These are phyloP conservation scores for Oemleria cerasiformis DNA, from an alignment of 306 rosid genomes.

Conservation along the genomic window DNA sequence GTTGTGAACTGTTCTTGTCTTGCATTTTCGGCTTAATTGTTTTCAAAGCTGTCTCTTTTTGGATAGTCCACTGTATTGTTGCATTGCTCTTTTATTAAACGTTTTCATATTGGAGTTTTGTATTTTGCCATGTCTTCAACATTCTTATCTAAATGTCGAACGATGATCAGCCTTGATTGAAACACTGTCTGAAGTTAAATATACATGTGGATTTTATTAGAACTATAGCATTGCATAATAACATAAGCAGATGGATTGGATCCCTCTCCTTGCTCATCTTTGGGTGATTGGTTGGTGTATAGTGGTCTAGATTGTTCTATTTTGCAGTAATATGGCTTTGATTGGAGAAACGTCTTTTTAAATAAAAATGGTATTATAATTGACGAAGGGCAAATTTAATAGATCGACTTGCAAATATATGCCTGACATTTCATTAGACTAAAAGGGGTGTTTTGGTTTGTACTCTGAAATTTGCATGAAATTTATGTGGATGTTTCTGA, in stretches of 20 bases:
- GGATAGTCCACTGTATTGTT: not conserved
- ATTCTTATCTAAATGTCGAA: not conserved
- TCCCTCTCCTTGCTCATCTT: not conserved
- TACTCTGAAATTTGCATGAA: not conserved
- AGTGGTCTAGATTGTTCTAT: not conserved
- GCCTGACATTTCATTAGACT: not conserved
- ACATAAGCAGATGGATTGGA: not conserved
- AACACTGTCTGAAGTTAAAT: not conserved
- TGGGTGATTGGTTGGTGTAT: conserved; percentile 1
- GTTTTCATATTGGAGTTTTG: not conserved
- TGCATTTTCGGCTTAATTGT: conserved; percentile 12
- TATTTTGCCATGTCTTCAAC: not conserved
- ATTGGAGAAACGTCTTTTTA: not conserved
- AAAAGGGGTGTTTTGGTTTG: not conserved
- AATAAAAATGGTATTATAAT: not conserved
- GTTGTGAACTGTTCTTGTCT: not conserved
- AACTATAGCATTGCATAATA: not conserved
- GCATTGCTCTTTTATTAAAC: not conserved
- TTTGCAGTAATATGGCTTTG: not conserved
- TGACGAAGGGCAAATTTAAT: not conserved
- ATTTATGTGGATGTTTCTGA: not conserved
- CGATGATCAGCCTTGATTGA: not conserved
- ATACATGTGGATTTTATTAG: not conserved
- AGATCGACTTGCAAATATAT: not conserved
- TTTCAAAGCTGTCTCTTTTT: not conserved